Evolutionary conservation across 495 filamentous ascomycete species (phyloP).

Genomic region (Astrothelium subdiscretum): DNA sequence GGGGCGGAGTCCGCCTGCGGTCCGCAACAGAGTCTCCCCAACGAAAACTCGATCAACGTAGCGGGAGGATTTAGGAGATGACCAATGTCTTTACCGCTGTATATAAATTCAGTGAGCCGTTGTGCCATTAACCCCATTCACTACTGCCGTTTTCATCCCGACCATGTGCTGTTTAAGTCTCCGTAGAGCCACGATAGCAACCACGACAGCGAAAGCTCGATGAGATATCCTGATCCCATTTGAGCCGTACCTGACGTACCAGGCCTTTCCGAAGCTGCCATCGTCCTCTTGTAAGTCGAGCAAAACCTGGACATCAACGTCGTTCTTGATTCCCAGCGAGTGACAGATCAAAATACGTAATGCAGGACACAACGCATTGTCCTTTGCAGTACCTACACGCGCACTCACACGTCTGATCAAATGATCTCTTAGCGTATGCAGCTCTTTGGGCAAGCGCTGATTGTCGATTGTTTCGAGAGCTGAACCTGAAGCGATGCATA

Average conservation of each 20-base stretch:
- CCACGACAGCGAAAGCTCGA: slow-evolving; percentile 9
- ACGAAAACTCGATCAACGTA: background rate
- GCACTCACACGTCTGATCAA: slow-evolving; percentile 8
- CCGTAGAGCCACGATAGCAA: slow-evolving; percentile 8
- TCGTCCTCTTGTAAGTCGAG: slow-evolving; percentile 9
- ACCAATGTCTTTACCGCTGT: slow-evolving; percentile 1
- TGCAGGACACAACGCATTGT: slow-evolving; percentile 8
- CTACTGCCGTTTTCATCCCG: slow-evolving; percentile 5
- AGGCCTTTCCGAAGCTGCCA: slow-evolving; percentile 8
- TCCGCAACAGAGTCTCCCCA: background rate
- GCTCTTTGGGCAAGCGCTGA: slow-evolving; percentile 6
- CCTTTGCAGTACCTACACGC: slow-evolving; percentile 8
- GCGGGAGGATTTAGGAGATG: background rate
- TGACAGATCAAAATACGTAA: slow-evolving; percentile 8
- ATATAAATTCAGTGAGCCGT: background rate
- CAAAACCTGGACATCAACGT: slow-evolving; percentile 8
- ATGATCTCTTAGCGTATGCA: slow-evolving; percentile 9
- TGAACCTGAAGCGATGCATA: slow-evolving; percentile 7
- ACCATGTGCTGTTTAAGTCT: slow-evolving; percentile 5
- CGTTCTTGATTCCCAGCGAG: slow-evolving; percentile 7
- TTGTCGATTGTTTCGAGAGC: slow-evolving; percentile 6
- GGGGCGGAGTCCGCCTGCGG: background rate
- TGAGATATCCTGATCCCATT: slow-evolving; percentile 7
- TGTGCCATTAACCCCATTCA: slow-evolving; percentile 1
- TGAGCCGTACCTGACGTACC: slow-evolving; percentile 8